Evolutionary conservation across 2,329 filamentous ascomycete species (phyloP).

Genomic region (Ceratocystis destructans): DNA sequence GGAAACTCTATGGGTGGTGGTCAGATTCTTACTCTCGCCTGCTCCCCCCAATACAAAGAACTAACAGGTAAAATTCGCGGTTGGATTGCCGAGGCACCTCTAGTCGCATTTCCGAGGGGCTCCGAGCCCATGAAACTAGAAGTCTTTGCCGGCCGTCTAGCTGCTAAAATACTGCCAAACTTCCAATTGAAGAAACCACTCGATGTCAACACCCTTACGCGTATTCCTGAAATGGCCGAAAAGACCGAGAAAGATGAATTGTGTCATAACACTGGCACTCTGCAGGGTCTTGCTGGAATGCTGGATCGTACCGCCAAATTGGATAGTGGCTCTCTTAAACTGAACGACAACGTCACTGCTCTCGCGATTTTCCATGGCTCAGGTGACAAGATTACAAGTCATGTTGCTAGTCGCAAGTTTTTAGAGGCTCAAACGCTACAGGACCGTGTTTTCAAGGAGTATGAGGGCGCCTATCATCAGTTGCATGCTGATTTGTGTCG

Average conservation of each 20-base stretch:
- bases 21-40: constrained; percentile 51
- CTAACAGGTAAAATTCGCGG: constrained; percentile 51
- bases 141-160: constrained; percentile 52
- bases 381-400: constrained; percentile 56
- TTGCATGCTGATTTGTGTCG: constrained; percentile 47
- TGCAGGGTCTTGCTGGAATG: constrained; percentile 66
- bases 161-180: constrained; percentile 51
- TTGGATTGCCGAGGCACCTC: constrained; percentile 64
- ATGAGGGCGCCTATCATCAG: constrained; percentile 69
- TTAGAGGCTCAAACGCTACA: constrained; percentile 43
- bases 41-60: constrained; percentile 36
- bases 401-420: constrained; percentile 49
- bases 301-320: constrained; percentile 57
- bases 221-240: constrained; percentile 50
- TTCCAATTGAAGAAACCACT: constrained; percentile 54
- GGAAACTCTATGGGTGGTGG: constrained; percentile 88
- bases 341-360: constrained; percentile 43
- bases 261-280: constrained; percentile 70
- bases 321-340: constrained; percentile 38
- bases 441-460: constrained; percentile 59
- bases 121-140: constrained; percentile 50
- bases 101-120: constrained; percentile 56
- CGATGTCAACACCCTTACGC: constrained; percentile 48
- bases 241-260: constrained; percentile 52
- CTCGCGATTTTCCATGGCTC: constrained; percentile 67